These are phyloP conservation scores for Beauveria scarabaeidicola DNA, from an alignment of 2,329 filamentous ascomycete genomes.

Conservation along the genomic window DNA sequence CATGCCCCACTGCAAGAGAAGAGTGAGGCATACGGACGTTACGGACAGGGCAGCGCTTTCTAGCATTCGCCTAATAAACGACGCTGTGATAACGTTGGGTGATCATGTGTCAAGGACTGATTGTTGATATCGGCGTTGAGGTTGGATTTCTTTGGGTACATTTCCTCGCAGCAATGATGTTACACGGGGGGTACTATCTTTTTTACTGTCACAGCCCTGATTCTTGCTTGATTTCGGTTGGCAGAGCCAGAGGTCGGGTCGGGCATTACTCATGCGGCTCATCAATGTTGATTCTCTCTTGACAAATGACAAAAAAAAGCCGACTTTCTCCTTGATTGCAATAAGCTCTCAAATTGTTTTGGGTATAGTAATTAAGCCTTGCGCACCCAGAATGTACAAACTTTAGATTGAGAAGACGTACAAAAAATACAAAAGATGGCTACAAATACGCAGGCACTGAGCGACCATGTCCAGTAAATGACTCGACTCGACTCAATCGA, in stretches of 20 bases:
- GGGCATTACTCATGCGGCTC: not conserved
- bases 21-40: constrained; percentile 27
- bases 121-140: not conserved
- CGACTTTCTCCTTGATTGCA: not conserved
- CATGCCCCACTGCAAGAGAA: constrained; percentile 24
- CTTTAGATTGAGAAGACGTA: constrained; percentile 13
- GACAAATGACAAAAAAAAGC: not conserved
- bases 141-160: not conserved
- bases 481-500: not conserved
- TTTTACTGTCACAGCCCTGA: not conserved
- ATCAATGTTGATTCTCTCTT: not conserved
- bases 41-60: constrained; percentile 17
- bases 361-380: constrained; percentile 14
- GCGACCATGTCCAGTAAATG: not conserved
- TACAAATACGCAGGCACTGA: not conserved
- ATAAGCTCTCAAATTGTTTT: constrained; percentile 1
- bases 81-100: not conserved
- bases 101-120: not conserved
- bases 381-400: constrained; percentile 17
- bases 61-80: not conserved
- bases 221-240: not conserved
- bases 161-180: not conserved
- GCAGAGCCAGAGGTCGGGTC: not conserved
- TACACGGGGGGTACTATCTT: not conserved
- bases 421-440: constrained; percentile 13